Conservation (phyloP, 345 rosid species). For the Eutrema japonicum region DNA sequence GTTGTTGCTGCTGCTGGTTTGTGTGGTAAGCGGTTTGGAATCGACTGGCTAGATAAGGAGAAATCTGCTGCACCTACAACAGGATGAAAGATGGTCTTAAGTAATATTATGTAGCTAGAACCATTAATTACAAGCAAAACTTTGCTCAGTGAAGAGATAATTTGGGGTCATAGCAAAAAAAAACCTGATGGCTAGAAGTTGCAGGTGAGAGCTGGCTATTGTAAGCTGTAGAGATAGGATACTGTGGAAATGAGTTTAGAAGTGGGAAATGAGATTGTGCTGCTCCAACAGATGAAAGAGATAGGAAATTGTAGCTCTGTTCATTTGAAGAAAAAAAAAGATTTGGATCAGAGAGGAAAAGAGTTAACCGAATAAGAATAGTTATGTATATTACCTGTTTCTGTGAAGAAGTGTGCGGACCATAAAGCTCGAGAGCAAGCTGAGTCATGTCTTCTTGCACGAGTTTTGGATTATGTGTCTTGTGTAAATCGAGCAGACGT, state of each 20-base stretch:
- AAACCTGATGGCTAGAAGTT: conserved; percentile 65
- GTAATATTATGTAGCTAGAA: background rate
- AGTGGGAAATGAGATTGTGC: conserved; percentile 48
- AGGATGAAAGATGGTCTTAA: conserved; percentile 13
- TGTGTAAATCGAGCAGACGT: conserved; percentile 31
- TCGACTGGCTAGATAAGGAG: conserved; percentile 48
- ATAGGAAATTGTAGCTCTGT: conserved; percentile 72
- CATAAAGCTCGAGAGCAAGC: conserved; percentile 31
- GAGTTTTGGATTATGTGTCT: conserved; percentile 29
- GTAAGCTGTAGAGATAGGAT: conserved; percentile 48
- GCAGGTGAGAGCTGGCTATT: conserved; percentile 52
- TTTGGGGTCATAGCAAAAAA: background rate
- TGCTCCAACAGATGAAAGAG: conserved; percentile 53
- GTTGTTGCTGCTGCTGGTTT: conserved; percentile 52
- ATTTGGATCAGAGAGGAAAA: conserved; percentile 30
- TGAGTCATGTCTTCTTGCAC: conserved; percentile 27
- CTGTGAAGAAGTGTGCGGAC: conserved; percentile 39
- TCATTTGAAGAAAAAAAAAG: conserved; percentile 8
- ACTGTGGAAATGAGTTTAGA: conserved; percentile 46
- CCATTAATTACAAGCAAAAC: background rate
- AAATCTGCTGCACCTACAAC: conserved; percentile 53
- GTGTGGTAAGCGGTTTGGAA: conserved; percentile 42
- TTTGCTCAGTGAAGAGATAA: background rate
- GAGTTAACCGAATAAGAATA: conserved; percentile 19
- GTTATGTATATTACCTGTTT: conserved; percentile 51